Evolutionary conservation across 768 basidiomycete genomes (phyloP).

Genomic region (Tulasnella sp.): DNA sequence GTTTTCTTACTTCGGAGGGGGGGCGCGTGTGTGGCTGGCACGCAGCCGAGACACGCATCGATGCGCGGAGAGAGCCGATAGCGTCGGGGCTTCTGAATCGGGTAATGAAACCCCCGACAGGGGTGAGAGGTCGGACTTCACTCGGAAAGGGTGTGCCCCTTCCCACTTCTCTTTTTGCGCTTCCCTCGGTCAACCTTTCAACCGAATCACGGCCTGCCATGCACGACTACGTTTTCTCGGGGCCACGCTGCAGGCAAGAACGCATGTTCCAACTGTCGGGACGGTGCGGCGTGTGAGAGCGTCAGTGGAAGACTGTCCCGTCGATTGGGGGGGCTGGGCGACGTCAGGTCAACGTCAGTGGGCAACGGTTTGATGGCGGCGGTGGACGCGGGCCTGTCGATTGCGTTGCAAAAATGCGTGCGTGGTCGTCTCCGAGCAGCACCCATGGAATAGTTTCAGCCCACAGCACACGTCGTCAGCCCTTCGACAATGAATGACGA

Average conservation of each 20-base stretch:
- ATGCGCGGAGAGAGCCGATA: slow-evolving; percentile 7
- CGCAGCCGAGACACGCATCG: neutral
- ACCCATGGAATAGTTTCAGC: neutral
- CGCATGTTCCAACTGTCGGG: neutral
- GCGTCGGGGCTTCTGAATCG: neutral
- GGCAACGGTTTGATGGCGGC: neutral
- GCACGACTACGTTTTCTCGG: neutral
- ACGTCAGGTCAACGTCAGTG: neutral
- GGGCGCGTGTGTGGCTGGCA: neutral
- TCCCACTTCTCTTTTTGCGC: neutral
- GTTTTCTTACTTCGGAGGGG: too few relatives aligned
- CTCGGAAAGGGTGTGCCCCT: neutral
- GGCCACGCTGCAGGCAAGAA: neutral
- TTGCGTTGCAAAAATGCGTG: too few relatives aligned
- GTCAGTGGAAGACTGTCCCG: neutral
- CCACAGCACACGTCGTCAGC: neutral
- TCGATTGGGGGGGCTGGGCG: neutral
- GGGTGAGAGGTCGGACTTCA: neutral
- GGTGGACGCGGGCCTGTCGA: neutral
- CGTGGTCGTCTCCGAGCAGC: neutral
- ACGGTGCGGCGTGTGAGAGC: neutral
- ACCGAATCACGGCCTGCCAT: neutral
- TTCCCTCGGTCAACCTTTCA: neutral
- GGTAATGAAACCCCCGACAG: slow-evolving; percentile 15
- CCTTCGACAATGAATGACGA: neutral